Percentiles rank a stretch among this genome's conserved stretches.
phyloP scores from a whole-genome alignment of 1,139 yeast species.

The Pichia cactophila region DNA sequence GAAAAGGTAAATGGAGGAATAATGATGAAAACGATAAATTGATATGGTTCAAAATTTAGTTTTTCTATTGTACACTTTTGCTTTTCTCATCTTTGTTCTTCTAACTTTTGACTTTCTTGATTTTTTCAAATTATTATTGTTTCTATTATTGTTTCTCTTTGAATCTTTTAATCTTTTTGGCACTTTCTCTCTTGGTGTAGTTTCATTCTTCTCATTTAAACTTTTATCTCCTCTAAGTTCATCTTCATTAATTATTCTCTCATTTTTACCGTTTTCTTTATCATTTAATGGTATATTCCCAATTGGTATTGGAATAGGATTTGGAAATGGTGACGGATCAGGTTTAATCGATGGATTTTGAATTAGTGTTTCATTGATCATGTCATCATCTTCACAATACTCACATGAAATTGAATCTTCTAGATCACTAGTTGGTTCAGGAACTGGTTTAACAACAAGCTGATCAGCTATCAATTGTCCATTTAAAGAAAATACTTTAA shows the following conservation, averaged over 20 bases:
- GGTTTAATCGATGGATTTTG: background rate
- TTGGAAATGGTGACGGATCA: background rate
- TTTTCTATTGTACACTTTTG: background rate
- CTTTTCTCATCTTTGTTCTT: background rate
- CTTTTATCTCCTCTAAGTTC: background rate
- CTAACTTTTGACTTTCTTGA: background rate
- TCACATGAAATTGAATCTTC: slow-evolving; percentile 12
- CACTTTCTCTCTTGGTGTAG: background rate
- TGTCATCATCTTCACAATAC: slow-evolving; percentile 4
- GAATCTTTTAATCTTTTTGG: background rate
- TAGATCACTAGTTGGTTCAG: slow-evolving; percentile 18
- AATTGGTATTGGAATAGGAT: background rate
- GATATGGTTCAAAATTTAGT: background rate
- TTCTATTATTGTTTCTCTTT: too few species aligned
- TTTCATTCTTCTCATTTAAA: background rate
- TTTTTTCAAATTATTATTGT: background rate
- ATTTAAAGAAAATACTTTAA: slow-evolving; percentile 32
- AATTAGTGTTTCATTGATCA: background rate
- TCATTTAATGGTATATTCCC: background rate
- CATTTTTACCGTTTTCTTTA: background rate
- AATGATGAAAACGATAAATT: background rate
- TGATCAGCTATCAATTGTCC: slow-evolving; percentile 27
- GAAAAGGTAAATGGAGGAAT: background rate
- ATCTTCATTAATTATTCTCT: background rate
- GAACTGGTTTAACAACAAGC: slow-evolving; percentile 16